Conservation (phyloP, 75 land plant species). For the Pinus taeda region DNA sequence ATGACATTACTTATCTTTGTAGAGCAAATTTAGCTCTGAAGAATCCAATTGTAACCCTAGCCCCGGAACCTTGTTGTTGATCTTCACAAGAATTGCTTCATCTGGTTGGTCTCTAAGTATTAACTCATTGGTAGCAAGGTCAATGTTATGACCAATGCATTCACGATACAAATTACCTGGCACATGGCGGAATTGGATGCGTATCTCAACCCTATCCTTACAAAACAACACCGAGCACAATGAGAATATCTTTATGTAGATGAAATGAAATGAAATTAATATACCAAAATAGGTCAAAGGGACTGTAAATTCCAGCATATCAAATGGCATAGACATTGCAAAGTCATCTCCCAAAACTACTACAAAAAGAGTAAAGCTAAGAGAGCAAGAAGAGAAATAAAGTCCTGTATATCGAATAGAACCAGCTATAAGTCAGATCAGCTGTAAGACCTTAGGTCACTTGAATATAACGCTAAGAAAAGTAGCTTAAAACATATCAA, state of each 20-base stretch:
- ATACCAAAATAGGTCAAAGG: too few species aligned
- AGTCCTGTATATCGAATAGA: too few species aligned
- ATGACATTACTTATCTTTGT: conserved; percentile 58
- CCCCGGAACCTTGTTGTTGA: conserved; percentile 91
- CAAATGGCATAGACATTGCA: too few species aligned
- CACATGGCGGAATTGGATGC: conserved; percentile 72
- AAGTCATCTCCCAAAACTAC: too few species aligned
- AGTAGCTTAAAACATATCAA: background rate
- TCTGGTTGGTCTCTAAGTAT: conserved; percentile 61
- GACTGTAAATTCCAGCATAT: too few species aligned
- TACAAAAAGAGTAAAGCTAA: too few species aligned
- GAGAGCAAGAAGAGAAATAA: too few species aligned
- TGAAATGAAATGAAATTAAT: too few species aligned
- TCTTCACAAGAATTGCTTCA: conserved; percentile 65
- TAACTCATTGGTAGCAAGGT: conserved; percentile 72
- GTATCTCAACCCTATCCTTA: conserved; percentile 44
- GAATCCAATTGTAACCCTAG: conserved; percentile 68
- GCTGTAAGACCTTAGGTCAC: too few species aligned
- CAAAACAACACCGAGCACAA: background rate
- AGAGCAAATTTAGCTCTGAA: conserved; percentile 73
- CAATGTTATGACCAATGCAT: conserved; percentile 36
- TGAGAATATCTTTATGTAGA: conserved; percentile 1
- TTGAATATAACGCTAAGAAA: background rate
- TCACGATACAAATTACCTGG: conserved; percentile 77
- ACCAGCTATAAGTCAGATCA: too few species aligned